Percentiles rank a stretch among this genome's conserved stretches.
Conservation (phyloP, 2,329 filamentous ascomycete species). For the Colletotrichum sp. region DNA sequence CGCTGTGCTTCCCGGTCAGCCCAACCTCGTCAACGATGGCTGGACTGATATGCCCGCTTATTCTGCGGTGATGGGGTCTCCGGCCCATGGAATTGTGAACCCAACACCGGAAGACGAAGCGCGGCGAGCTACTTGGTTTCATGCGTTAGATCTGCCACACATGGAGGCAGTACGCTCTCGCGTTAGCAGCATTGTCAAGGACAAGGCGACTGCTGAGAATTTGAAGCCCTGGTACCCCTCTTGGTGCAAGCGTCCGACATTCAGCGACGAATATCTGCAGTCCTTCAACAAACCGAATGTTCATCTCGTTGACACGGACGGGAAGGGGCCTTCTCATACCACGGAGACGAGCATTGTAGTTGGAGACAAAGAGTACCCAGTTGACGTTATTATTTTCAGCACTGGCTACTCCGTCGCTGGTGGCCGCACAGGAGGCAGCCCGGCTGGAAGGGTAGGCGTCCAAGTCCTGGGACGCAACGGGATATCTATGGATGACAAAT, state of each 20-base stretch:
- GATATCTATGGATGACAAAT: slow-evolving; percentile 20
- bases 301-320: slow-evolving; percentile 61
- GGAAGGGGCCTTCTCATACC: slow-evolving; percentile 39
- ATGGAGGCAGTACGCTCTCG: slow-evolving; percentile 48
- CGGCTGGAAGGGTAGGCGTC: slow-evolving; percentile 11
- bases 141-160: slow-evolving; percentile 30
- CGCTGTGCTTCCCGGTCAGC: slow-evolving; percentile 19
- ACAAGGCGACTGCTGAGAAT: slow-evolving; percentile 51
- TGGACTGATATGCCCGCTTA: slow-evolving; percentile 48
- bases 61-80: slow-evolving; percentile 36
- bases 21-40: slow-evolving; percentile 51
- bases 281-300: slow-evolving; percentile 64
- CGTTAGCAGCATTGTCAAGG: slow-evolving; percentile 52
- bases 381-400: slow-evolving; percentile 35
- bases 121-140: neutral
- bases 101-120: slow-evolving; percentile 25
- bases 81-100: slow-evolving; percentile 37
- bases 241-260: slow-evolving; percentile 67
- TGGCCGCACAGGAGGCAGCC: neutral
- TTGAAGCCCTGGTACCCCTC: slow-evolving; percentile 64
- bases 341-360: slow-evolving; percentile 36
- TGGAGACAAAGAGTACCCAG: slow-evolving; percentile 47
- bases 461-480: slow-evolving; percentile 17
- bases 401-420: slow-evolving; percentile 17
- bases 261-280: slow-evolving; percentile 62